Conservation (phyloP, 192 early-diverging fungal genomes). For the Endogone sp. region DNA sequence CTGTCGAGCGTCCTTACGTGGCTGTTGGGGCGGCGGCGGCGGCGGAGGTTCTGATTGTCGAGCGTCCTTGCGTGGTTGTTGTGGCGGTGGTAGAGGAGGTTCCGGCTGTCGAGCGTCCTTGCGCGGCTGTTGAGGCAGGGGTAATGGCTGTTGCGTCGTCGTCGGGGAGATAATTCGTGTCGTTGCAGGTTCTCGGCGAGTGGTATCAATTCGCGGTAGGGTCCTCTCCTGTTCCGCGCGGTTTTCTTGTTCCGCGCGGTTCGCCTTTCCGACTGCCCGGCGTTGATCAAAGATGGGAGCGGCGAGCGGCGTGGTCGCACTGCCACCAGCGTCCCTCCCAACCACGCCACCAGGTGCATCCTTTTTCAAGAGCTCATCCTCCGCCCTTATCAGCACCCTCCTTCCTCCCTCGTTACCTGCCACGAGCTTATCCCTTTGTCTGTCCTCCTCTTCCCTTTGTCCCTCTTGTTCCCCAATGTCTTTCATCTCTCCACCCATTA, state of each 20-base stretch:
- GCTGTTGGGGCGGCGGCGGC: too few species aligned
- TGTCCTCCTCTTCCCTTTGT: neutral
- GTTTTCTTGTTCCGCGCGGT: neutral
- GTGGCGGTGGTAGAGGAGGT: neutral
- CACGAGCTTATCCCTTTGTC: too few species aligned
- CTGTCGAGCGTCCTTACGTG: too few species aligned
- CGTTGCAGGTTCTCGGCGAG: neutral
- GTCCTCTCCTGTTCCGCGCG: neutral
- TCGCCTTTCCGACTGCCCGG: neutral
- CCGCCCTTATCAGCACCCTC: neutral
- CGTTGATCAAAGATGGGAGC: neutral
- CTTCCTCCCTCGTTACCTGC: neutral
- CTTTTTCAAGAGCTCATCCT: neutral
- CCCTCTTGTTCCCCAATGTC: neutral
- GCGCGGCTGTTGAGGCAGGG: neutral
- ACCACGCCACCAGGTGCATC: too few species aligned
- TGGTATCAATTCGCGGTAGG: neutral
- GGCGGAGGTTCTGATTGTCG: neutral
- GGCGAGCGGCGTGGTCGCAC: neutral
- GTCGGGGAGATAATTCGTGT: neutral
- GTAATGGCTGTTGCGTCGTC: neutral
- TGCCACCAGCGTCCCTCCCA: neutral
- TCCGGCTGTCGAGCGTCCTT: neutral
- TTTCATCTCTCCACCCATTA: neutral
- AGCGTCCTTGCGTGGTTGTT: neutral